phyloP scores from a whole-genome alignment of 176 grass and related monocot genomes.

The Eleusine coracana region DNA sequence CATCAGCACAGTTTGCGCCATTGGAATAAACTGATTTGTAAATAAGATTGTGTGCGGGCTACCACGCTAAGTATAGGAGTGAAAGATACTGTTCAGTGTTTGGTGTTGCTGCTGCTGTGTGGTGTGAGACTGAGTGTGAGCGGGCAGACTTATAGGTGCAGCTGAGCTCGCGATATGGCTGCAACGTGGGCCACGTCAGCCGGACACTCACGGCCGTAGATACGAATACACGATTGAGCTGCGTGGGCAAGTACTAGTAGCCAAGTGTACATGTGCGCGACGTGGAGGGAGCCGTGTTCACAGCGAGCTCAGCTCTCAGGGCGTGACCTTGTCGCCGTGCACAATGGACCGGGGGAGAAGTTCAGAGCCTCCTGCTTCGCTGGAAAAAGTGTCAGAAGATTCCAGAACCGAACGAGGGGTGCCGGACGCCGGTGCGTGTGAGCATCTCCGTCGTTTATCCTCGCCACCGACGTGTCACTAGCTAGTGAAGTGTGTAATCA shows the following conservation, averaged over 20 bases:
- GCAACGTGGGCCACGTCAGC: neutral
- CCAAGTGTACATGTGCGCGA: neutral
- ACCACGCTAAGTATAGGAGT: too few species aligned
- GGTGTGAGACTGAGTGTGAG: too few species aligned
- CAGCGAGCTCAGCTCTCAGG: too few species aligned
- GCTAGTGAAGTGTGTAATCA: too few species aligned
- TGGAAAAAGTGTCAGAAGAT: neutral
- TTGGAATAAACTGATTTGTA: neutral
- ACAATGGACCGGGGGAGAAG: neutral
- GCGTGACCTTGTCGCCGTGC: neutral
- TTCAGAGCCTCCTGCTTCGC: too few species aligned
- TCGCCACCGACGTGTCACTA: neutral
- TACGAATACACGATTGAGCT: neutral
- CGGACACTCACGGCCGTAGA: neutral
- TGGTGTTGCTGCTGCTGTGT: too few species aligned
- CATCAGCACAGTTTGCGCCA: slow-evolving; percentile 17
- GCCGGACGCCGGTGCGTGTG: neutral
- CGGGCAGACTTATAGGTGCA: neutral
- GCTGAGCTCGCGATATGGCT: neutral
- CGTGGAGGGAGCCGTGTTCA: neutral
- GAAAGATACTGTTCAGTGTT: too few species aligned
- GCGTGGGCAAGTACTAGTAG: too few species aligned
- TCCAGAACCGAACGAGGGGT: neutral
- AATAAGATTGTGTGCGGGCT: too few species aligned
- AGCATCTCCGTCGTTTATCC: neutral